Conservation (phyloP, 495 filamentous ascomycete species). For the Aspergillus mulundensis region DNA sequence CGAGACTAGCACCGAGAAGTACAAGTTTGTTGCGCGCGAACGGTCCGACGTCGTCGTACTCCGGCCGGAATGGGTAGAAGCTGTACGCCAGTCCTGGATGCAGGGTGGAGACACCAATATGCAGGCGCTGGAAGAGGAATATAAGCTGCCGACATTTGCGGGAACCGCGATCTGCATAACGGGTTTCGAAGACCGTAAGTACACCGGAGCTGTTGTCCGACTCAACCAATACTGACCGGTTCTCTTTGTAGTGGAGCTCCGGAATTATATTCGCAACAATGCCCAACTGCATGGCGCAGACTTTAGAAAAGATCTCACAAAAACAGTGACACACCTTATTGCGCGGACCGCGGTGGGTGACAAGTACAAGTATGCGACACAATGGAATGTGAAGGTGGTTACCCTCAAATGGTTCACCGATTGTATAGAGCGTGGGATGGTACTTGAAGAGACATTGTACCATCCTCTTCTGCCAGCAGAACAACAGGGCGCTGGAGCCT, state of each 20-base stretch:
- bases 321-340: conserved; percentile 77
- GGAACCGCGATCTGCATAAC: conserved; percentile 79
- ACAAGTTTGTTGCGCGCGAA: conserved; percentile 89
- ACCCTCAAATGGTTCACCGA: conserved; percentile 80
- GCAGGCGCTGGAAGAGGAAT: conserved; percentile 55
- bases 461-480: conserved; percentile 64
- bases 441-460: conserved; percentile 78
- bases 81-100: conserved; percentile 77
- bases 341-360: conserved; percentile 72
- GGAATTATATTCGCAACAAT: conserved; percentile 61
- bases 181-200: conserved; percentile 80
- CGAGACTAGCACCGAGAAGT: conserved; percentile 82
- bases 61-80: conserved; percentile 75
- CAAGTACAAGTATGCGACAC: conserved; percentile 81
- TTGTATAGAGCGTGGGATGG: conserved; percentile 87
- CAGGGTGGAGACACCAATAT: conserved; percentile 76
- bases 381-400: conserved; percentile 75
- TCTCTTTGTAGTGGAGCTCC: conserved; percentile 51
- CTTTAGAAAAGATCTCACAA: conserved; percentile 84
- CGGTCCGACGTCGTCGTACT: conserved; percentile 80
- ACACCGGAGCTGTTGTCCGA: background rate
- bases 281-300: conserved; percentile 66
- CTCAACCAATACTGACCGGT: conserved; percentile 5
- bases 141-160: conserved; percentile 57
- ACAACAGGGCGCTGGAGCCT: conserved; percentile 74